Conservation (phyloP, 345 rosid species). For the Hevea brasiliensis region DNA sequence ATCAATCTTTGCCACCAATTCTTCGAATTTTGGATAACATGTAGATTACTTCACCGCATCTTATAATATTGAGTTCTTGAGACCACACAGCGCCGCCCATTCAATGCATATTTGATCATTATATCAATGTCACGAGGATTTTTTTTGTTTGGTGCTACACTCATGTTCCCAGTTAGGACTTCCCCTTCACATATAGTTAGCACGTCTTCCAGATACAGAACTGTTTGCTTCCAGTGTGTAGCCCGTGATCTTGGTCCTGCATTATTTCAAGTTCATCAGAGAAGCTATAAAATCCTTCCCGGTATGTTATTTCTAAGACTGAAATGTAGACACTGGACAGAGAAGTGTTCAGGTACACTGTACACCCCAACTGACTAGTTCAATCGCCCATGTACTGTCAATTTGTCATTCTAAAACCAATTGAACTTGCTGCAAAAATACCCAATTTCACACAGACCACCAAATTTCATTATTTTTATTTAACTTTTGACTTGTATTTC, state of each 20-base stretch:
- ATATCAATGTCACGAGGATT: constrained; percentile 94
- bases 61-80: constrained; percentile 70
- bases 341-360: neutral
- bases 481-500: neutral
- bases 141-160: constrained; percentile 81
- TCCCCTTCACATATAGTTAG: constrained; percentile 93
- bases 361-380: too few relatives aligned
- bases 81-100: constrained; percentile 58
- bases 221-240: constrained; percentile 98
- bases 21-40: neutral
- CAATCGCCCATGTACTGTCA: too few relatives aligned
- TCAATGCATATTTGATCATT: constrained; percentile 65
- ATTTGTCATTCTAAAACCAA: neutral
- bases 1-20: neutral
- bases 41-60: constrained; percentile 48
- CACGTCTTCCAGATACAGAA: constrained; percentile 88
- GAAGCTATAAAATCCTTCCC: neutral
- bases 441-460: neutral
- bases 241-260: constrained; percentile 75
- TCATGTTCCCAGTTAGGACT: constrained; percentile 77
- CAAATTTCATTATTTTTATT: neutral
- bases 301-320: neutral
- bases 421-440: neutral
- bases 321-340: neutral
- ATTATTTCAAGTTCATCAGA: neutral